Base-by-base conservation (phyloP, 176 grass and related monocot genomes). In the Tuctoria greenei region DNA sequence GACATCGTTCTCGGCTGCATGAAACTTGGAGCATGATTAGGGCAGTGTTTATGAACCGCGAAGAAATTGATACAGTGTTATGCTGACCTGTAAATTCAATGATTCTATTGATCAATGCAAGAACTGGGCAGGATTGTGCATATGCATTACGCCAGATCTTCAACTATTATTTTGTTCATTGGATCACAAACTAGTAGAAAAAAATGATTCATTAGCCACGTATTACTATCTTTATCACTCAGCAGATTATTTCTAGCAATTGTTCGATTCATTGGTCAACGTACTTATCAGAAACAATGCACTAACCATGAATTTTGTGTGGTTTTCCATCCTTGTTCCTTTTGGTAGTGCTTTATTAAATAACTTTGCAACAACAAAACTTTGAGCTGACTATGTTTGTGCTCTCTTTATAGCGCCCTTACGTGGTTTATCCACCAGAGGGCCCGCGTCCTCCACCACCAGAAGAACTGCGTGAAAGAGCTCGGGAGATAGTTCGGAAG, bases 401-500 rank as follows among this genome's bases (percentile, higher is more conserved):
- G 25, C 10, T 47, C 20, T 15, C 24, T 50, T 66, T 74, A 81
- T 87, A 99, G 95, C 89, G 88, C 46, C 82, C 85, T 15, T 99
- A 95, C 39, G 95, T 99, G 55, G 91, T 95, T 63, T 95, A 95
- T 47, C 95, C 95, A 27, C 82, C 91, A 1, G 91, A 99, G 66
- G 91, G 87, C 42, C 95, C 89, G 23, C 85, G 82, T 36, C 85
- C 95, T 47, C 95, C 91, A 36, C 91, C 85, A 3, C 92, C 89
- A 0, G 91, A 99, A 82, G 95, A 99, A 92, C 78, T 99, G 20
- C 89, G 85, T 24, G 95, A 95, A 81, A 90, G 79, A 89, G 87
- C 95, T 73, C 87, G 80, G 11, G 87, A 92, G 61, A 90, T 95
- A 74, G 73, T 89, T 81, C 80, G 80, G 54, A 92, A 92, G 82